Evolutionary conservation across 1,284 basidiomycete species (phyloP), one percentile per base, ranked within the genome.

Genomic region (Lignosus rhinocerotis): DNA sequence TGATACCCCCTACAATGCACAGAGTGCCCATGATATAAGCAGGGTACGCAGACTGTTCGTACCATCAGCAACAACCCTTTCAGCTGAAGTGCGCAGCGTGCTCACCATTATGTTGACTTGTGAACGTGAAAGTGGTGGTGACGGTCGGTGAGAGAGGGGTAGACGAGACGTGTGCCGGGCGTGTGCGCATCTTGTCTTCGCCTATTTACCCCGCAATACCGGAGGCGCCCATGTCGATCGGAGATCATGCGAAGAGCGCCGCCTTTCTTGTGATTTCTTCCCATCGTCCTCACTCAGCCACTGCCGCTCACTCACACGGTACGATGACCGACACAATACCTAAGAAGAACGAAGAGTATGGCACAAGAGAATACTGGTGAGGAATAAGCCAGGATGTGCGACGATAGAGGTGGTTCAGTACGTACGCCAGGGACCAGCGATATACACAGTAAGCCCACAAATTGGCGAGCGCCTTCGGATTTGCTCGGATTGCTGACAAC

Each of bases 1-100:
- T 86, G 51, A 90, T 62, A 34, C 92, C 92, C 31, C 92, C 92
- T 44, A 90, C 78, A 63, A 90, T 76, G 74, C 92, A 93, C 61
- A 94, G 76, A 60, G 76, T 80, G 60, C 92, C 90, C 82, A 93
- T 92, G 34, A 85, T 77, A 72, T 85, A 89, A 58, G 92, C 89
- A 64, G 91, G 90, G 72, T 90, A 85, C 53, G 90, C 88, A 73
- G 91, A 92, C 91, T 92, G 55, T 39, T 2, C 45, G 19, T 16
- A 32, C 39, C 19, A 17, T 51, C 45, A 60, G 52, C 6, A 36
- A 30, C n/a, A n/a, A 14, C 21, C 12, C 6, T 1, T 14, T 5
- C 39, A 14, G 0, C 11, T 8, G 34, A 12, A 6, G 25, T 16
- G 42, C 2, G 17, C 6, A 12, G 16, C 38, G 14, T 14, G 46